Conservation (phyloP, 148 eudicot species). For the Heliosperma pusillum region DNA sequence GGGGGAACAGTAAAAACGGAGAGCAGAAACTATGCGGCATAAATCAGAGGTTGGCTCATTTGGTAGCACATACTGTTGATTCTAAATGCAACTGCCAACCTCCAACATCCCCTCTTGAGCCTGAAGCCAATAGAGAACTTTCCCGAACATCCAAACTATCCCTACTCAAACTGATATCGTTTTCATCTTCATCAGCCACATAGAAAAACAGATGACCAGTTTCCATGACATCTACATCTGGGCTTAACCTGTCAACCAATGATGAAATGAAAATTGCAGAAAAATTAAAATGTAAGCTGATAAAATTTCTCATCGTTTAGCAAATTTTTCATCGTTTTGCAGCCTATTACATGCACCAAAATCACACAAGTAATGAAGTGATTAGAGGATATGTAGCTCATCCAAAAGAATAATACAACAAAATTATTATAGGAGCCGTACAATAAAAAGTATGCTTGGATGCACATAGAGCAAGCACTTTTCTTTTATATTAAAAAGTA, state of each 20-base stretch:
- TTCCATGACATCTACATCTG: slow-evolving; percentile 39
- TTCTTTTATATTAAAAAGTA: background rate
- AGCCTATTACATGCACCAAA: background rate
- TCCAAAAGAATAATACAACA: background rate
- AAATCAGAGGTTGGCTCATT: background rate
- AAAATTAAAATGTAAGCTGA: background rate
- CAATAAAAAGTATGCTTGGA: background rate
- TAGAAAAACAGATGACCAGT: slow-evolving; percentile 77
- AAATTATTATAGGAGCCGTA: slow-evolving; percentile 3
- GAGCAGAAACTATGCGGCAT: background rate
- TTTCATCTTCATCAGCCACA: slow-evolving; percentile 83
- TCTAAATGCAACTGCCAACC: slow-evolving; percentile 78
- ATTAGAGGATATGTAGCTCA: background rate
- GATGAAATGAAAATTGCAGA: background rate
- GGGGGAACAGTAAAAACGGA: background rate
- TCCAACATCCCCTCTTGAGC: slow-evolving; percentile 70
- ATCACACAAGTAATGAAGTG: background rate
- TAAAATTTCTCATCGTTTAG: too few relatives aligned
- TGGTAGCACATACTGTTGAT: slow-evolving; percentile 52
- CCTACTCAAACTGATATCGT: slow-evolving; percentile 52
- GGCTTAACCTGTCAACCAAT: slow-evolving; percentile 35
- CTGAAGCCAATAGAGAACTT: slow-evolving; percentile 64
- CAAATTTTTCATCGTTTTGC: background rate
- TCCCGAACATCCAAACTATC: slow-evolving; percentile 44
- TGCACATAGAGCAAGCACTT: slow-evolving; percentile 11